Conservation (phyloP, 441 rosid genomes). For the Populus hybrid region DNA sequence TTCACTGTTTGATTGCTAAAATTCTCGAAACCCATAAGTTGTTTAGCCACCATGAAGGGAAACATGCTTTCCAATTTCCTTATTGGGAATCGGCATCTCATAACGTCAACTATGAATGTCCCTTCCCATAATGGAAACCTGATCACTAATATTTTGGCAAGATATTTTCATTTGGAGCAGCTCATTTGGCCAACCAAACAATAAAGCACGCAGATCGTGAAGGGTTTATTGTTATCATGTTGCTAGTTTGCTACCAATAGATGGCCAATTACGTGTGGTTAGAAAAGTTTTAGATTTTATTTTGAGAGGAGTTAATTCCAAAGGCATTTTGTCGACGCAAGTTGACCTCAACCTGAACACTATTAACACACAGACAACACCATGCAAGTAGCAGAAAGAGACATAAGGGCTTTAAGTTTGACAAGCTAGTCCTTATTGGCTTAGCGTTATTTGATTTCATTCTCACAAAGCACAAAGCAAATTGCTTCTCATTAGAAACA, state of each 20-base stretch:
- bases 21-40: no score
- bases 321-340: neutral
- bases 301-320: neutral
- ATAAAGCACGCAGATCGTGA: neutral
- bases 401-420: neutral
- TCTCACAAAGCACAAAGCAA: neutral
- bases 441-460: neutral
- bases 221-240: neutral
- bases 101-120: neutral
- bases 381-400: conserved; percentile 14
- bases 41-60: no score
- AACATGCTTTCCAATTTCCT: no score
- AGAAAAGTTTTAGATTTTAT: neutral
- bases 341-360: neutral
- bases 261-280: neutral
- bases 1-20: no score
- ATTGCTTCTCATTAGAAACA: neutral
- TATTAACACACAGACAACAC: neutral
- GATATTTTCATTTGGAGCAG: neutral
- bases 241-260: neutral
- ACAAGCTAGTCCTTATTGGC: neutral
- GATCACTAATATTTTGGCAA: neutral
- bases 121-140: neutral
- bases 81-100: no score
- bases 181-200: neutral